phyloP scores from a whole-genome alignment of 306 rosid genomes.

The Vachellia collinsii region DNA sequence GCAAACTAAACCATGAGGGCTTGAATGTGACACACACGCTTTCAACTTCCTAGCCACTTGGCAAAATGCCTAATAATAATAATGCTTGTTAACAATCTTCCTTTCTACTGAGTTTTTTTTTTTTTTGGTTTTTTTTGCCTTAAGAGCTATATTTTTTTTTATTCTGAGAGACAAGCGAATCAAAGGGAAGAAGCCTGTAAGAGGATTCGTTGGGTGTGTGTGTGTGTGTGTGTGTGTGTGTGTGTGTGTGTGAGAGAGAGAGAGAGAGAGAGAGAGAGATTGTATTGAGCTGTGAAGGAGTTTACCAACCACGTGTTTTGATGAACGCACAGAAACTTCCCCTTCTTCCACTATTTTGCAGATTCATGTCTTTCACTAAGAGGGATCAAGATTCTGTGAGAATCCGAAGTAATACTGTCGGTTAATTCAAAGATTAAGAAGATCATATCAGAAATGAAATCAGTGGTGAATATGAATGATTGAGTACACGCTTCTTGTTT shows the following conservation, averaged over 20 bases:
- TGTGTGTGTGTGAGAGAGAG: too few species aligned
- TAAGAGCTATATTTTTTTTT: not conserved
- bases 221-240: too few species aligned
- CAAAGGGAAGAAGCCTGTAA: conserved; percentile 56
- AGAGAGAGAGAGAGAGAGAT: conserved; percentile 26
- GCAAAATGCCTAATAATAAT: conserved; percentile 20
- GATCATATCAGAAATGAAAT: not conserved
- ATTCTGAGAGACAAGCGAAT: conserved; percentile 37
- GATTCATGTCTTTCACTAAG: not conserved
- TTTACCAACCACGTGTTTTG: conserved; percentile 36
- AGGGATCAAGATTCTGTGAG: not conserved
- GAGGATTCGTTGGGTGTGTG: conserved; percentile 52
- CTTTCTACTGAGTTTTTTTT: not conserved
- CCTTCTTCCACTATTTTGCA: conserved; percentile 22
- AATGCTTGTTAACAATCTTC: conserved; percentile 29
- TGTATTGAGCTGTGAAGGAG: conserved; percentile 35
- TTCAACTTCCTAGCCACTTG: conserved; percentile 31
- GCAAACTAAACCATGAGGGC: conserved; percentile 60
- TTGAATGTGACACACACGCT: conserved; percentile 45
- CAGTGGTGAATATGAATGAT: not conserved
- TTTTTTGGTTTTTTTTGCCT: not conserved
- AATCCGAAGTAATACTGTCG: not conserved
- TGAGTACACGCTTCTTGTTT: not conserved
- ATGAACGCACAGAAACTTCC: conserved; percentile 42
- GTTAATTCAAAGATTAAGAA: too few species aligned